Evolutionary conservation across 495 filamentous ascomycete species (phyloP), one percentile per base, ranked within the genome.

Genomic region (Daldinia childiae): DNA sequence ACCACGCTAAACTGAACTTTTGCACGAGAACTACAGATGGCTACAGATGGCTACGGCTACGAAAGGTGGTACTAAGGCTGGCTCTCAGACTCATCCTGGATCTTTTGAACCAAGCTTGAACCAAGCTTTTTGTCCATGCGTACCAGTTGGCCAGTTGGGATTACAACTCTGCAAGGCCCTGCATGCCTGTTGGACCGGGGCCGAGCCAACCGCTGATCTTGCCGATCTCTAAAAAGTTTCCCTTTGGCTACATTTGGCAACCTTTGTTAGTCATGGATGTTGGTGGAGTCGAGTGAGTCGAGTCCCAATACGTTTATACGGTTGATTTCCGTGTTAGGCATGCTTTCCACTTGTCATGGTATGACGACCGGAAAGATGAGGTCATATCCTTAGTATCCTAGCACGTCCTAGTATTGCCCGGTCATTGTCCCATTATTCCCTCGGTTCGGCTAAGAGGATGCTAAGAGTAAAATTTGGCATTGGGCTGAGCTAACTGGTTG

Each of bases 371-470:
- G 19, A 55, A 58, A 29, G 27, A 73, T 73, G 71, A 73, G 58
- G 71, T 73, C 66, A 69, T 69, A 14, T 36, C 11, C 34, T 36
- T 36, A 36, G 34, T 36, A 17, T 11, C 34, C 62, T 58, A 51
- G 51, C 19, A 48, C 43, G 43, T 48, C 17, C 43, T 48, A 15
- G 43, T 9, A 48, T 48, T 24, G 43, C 14, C 43, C 19, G 43
- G 43, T 14, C 43, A 48, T 48, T 48, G 43, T 48, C 43, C 43
- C 43, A 48, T 48, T 48, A 63, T 34, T 61, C 51, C 56, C 66
- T 73, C 66, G 71, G 71, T 39, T 73, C 66, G 71, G 71, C 54
- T 58, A 65, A 63, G 62, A 62, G 66, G 66, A 69, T 58, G 30
- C 3, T 12, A 45, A 30, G 30, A 56, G 50, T 68, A 61, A 57